Base-by-base conservation (phyloP, 2,329 filamentous ascomycete species). In the Trichoderma sp. region DNA sequence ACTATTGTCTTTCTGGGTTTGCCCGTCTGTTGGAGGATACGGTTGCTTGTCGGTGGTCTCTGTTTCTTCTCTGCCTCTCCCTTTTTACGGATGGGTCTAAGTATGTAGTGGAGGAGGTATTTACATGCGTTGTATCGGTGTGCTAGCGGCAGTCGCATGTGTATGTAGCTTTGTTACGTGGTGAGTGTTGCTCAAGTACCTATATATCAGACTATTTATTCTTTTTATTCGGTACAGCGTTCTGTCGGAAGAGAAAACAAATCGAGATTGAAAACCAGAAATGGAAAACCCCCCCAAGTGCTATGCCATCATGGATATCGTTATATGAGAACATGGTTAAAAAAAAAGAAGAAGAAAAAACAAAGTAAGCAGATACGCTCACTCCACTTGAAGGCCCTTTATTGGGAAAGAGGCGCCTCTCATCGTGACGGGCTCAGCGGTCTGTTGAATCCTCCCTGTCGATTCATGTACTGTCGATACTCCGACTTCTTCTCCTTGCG, bases 381-480 rank as follows among this genome's bases (percentile, higher is more conserved):
- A 13, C 6, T 25, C n/a, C 42, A 35, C n/a, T n/a, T n/a, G n/a
- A 15, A 22, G 6, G 42, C 10, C 13, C 1, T 9, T 9, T n/a
- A 9, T 7, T 32, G 27, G 13, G 7, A 15, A 35, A 12, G 8
- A 35, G 5, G 9, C 2, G 7, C 13, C 13, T 35, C 45, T 64
- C 73, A 83, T 59, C 82, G 73, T 22, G 78, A 77, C 22, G 88
- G 88, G 78, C 89, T 91, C 63, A 94, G 80, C 54, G 92, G 91
- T 73, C 92, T 81, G 77, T 94, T 95, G 82, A 95, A 95, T 6
- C 92, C 92, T 67, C 92, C 92, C 61, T 89, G 84, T 67, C 92
- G 86, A 76, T 95, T 95, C 89, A 99, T 99, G 80, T 99, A 99
- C 86, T 99, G 95, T 73, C 95, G 86, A 76, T 97, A 98, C 83